Base-by-base conservation (phyloP, 306 rosid species). In the Neltuma alba region DNA sequence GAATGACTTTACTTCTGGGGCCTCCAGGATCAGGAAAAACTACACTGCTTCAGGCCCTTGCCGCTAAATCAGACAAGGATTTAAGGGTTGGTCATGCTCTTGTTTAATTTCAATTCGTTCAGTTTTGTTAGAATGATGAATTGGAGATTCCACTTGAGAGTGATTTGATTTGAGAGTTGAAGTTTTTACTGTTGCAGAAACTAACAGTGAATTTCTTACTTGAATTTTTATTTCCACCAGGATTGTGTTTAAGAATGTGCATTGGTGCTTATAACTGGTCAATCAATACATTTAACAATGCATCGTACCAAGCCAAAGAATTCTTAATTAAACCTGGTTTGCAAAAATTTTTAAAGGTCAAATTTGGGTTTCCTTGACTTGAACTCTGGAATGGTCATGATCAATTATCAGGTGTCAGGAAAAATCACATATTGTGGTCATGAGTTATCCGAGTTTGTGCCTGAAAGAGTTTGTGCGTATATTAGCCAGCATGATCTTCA, bases 401-500 rank as follows among this genome's bases (percentile, higher is more conserved):
- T 60, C n/a, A 72, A 30, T 41, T 14, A 81, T 78, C 85, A 94
- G 98, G 89, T 74, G 76, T 82, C 70, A 10, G 98, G 98, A 75
- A 89, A 66, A 41, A 83, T 94, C 58, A 91, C 93, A 3, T 94
- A 91, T 68, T 91, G 97, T 80, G 98, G 98, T 41, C 95, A 92
- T 75, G 98, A 94, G 79, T 79, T 95, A n/a, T 74, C 87, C n/a
- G 99, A 95, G 50, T 91, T 95, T 87, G 88, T 89, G 48, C 97
- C 97, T 54, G 94, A 86, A 60, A 92, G 99, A 79, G 93, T 97
- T 12, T 89, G 93, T 37, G 95, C 99, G 47, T 94, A 92, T 72
- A 90, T 94, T 47, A 91, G 99, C 71, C 97, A 91, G 80, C 90
- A 94, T 69, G 92, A 91, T 88, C 97, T 95, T 86, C 95, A 92